Evolutionary conservation across 2,329 filamentous ascomycete species (phyloP).

Genomic region (Colletotrichum brevisporum): DNA sequence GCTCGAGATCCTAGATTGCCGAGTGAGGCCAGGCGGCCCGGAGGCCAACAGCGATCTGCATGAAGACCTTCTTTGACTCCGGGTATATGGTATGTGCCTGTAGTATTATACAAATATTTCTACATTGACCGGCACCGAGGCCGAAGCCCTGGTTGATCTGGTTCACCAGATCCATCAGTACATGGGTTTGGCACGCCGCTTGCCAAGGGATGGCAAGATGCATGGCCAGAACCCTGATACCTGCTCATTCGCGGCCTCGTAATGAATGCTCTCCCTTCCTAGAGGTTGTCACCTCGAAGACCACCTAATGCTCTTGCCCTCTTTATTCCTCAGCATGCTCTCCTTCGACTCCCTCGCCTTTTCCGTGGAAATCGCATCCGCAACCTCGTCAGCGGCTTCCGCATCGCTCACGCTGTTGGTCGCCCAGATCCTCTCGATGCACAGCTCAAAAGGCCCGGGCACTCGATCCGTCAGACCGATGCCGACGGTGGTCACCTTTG

Average conservation of each 20-base stretch:
- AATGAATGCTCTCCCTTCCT: background rate
- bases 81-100: too few relatives aligned
- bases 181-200: too few relatives aligned
- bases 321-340: constrained; percentile 53
- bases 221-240: background rate
- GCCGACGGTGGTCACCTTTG: constrained; percentile 88
- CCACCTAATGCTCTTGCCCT: constrained; percentile 56
- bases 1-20: too few relatives aligned
- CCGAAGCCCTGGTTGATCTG: too few relatives aligned
- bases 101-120: too few relatives aligned
- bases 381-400: constrained; percentile 40
- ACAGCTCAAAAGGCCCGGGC: constrained; percentile 89
- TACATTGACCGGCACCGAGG: too few relatives aligned
- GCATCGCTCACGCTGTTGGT: constrained; percentile 71
- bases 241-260: background rate
- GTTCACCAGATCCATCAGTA: too few relatives aligned
- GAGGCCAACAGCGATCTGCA: too few relatives aligned
- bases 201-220: too few relatives aligned
- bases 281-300: background rate
- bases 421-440: constrained; percentile 90
- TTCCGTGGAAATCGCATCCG: constrained; percentile 29
- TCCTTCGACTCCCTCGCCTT: constrained; percentile 35
- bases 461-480: constrained; percentile 91
- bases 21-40: too few relatives aligned
- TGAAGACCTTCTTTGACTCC: too few relatives aligned